Conservation (phyloP, 805 yeast genomes). For the Wickerhamia fluorescens region DNA sequence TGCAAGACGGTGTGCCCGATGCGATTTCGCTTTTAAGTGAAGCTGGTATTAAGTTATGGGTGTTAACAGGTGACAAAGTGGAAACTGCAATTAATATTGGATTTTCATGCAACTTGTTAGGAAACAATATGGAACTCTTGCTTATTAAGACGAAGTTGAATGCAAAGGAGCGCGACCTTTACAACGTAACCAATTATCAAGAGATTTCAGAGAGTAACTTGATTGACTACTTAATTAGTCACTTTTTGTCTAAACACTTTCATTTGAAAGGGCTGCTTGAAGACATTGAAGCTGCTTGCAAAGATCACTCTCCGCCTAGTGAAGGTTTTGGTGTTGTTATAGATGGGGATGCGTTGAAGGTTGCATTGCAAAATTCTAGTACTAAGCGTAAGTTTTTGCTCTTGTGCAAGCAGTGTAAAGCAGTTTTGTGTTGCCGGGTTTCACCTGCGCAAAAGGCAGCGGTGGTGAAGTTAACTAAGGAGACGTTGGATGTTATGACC, state of each 20-base stretch:
- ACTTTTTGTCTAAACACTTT: constrained; percentile 50
- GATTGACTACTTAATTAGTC: constrained; percentile 43
- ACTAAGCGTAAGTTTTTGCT: constrained; percentile 49
- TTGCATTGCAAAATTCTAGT: constrained; percentile 33
- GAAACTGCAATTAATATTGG: constrained; percentile 85
- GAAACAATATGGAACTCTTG: constrained; percentile 60
- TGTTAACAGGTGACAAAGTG: constrained; percentile 73
- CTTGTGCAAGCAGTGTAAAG: constrained; percentile 65
- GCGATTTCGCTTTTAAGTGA: constrained; percentile 56
- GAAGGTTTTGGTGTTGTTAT: constrained; percentile 54
- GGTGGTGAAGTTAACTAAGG: constrained; percentile 61
- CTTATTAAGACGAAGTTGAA: constrained; percentile 39
- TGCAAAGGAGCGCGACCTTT: constrained; percentile 18
- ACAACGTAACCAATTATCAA: constrained; percentile 13
- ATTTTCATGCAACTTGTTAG: constrained; percentile 65
- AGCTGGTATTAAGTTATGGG: constrained; percentile 81
- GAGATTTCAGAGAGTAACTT: constrained; percentile 18
- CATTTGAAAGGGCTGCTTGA: constrained; percentile 51
- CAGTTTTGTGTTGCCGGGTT: constrained; percentile 80
- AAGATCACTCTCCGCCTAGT: constrained; percentile 60
- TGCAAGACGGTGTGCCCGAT: constrained; percentile 74
- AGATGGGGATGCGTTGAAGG: constrained; percentile 59
- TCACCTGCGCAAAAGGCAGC: constrained; percentile 80
- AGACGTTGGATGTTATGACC: constrained; percentile 62
- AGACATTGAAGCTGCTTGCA: constrained; percentile 48